Evolutionary conservation across 1,139 yeast species (phyloP).

Genomic region (Debaryomycetaceae sp.): DNA sequence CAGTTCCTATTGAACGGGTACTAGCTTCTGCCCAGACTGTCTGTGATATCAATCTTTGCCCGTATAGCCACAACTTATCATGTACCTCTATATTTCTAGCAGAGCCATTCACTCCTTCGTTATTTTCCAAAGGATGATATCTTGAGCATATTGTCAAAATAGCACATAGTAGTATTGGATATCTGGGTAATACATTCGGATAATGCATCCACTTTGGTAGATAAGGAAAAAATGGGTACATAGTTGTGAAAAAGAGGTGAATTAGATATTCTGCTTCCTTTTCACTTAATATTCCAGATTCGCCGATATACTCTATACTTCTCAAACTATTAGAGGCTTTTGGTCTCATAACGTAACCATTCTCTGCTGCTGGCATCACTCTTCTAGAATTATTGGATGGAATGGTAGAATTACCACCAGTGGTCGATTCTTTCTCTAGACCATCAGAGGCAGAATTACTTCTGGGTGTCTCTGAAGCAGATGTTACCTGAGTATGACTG

Average conservation of each 20-base stretch:
- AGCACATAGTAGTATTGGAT: slow-evolving; percentile 78
- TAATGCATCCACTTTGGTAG: slow-evolving; percentile 72
- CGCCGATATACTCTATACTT: slow-evolving; percentile 65
- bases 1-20: slow-evolving; percentile 82
- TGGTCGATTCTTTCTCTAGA: neutral
- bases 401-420: neutral
- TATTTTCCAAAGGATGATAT: slow-evolving; percentile 55
- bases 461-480: neutral
- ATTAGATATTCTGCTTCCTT: slow-evolving; percentile 65
- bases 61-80: slow-evolving; percentile 77
- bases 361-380: slow-evolving; percentile 39
- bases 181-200: slow-evolving; percentile 64
- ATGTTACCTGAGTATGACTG: neutral
- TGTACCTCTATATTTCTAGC: slow-evolving; percentile 63
- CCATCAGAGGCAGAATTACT: neutral
- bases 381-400: neutral
- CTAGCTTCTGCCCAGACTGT: slow-evolving; percentile 96
- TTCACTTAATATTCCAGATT: slow-evolving; percentile 59
- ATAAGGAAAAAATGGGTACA: slow-evolving; percentile 90
- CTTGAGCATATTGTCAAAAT: slow-evolving; percentile 77
- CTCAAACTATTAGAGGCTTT: slow-evolving; percentile 49
- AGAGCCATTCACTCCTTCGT: slow-evolving; percentile 24
- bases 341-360: slow-evolving; percentile 50
- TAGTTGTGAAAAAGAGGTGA: slow-evolving; percentile 63
- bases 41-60: slow-evolving; percentile 77